Base-by-base conservation (phyloP, 495 filamentous ascomycete genomes). In the Annulohypoxylon maeteangense region DNA sequence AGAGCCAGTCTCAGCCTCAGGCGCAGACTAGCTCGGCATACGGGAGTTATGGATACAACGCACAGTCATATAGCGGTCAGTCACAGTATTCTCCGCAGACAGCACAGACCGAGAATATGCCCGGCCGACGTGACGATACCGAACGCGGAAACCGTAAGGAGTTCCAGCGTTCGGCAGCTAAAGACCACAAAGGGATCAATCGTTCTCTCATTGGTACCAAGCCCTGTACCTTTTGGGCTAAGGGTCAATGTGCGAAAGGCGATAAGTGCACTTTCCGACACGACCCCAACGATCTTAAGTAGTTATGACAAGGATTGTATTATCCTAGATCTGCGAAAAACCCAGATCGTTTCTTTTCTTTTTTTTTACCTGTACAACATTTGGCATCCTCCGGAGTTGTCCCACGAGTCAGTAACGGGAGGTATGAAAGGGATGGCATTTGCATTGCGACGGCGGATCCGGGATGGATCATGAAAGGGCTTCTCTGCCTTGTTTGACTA, bases 241-340 rank as follows among this genome's bases (percentile, higher is more conserved):
- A 91, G 62, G 93, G 93, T 14, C 90, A 90, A 77, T 97, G 94
- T 79, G 83, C 85, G 16, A 95, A 97, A 78, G 94, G 94, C 3
- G 90, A 91, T 16, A 90, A 90, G 34, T 97, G 94, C 78, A 95
- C 92, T 0, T 97, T 89, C 80, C 84, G 91, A 47, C 94, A 97
- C 68, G 87, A 89, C 18, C 73, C 67, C 0, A 78, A 72, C 11
- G 75, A 78, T 50, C 65, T 78, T 1, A 65, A 72, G 31, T 66
- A 18, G 57, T 66, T 25, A 34, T 56, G 23, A 4, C 27, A 11
- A 50, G 44, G 31, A 23, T 7, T 34, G 11, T 4, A 32, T 40
- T 4, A 42, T 20, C 22, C 55, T 32, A 31, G 23, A 44, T 23
- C 38, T 20, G 16, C 10, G 31, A 34, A 54, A 1, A 32, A 11